Evolutionary conservation across 2,329 filamentous ascomycete genomes (phyloP).

Genomic region (Sporothrix curviconia): DNA sequence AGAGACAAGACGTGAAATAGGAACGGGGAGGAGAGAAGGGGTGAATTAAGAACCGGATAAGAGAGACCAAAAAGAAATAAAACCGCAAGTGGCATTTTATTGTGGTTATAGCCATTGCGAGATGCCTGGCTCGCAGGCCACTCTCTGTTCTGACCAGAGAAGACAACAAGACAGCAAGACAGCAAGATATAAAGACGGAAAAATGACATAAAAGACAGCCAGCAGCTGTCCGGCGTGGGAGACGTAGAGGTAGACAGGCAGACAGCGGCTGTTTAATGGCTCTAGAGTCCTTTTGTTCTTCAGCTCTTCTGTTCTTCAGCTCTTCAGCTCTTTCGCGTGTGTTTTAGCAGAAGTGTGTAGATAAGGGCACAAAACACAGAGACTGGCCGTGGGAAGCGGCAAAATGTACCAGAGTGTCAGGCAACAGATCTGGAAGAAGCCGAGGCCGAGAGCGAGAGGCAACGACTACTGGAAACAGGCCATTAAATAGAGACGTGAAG

Average conservation of each 20-base stretch:
- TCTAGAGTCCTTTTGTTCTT: no score
- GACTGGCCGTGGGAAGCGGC: neutral
- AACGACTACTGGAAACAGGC: neutral
- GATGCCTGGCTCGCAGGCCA: neutral
- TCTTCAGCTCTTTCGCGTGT: neutral
- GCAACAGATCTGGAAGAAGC: neutral
- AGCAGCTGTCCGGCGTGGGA: no score
- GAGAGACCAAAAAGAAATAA: neutral
- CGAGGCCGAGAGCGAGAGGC: neutral
- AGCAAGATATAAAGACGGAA: no score
- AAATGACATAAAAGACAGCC: no score
- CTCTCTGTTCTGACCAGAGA: no score
- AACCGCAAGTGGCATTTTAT: neutral
- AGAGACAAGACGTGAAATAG: neutral
- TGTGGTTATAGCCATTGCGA: neutral
- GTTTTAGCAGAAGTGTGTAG: neutral
- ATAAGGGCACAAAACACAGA: neutral
- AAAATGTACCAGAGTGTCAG: neutral
- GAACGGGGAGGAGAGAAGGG: neutral
- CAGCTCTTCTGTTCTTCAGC: no score
- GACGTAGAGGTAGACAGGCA: no score
- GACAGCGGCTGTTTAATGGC: no score
- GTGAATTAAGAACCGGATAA: neutral
- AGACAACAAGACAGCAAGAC: no score
- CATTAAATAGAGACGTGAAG: no score